Base-by-base conservation (phyloP, 2,329 filamentous ascomycete genomes). In the Neopestalotiopsis rosae region DNA sequence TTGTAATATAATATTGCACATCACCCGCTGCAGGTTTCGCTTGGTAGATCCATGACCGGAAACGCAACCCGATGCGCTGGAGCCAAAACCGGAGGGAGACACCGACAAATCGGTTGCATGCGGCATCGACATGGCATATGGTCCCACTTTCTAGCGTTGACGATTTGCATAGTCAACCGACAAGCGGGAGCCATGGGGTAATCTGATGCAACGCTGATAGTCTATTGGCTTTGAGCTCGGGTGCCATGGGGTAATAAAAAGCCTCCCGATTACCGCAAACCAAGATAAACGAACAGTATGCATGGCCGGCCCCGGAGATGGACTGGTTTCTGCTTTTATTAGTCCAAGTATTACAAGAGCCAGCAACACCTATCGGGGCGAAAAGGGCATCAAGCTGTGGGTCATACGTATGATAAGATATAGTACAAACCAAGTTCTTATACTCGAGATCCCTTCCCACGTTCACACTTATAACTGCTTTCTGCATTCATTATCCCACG, bases 121-220 rank as follows among this genome's bases (percentile, higher is more conserved):
- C 49, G 49, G 49, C 20, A 24, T 59, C 24, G 13, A 59, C 57
- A 59, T 20, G 5, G 30, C 20, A 62, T 20, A 62, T 6, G 59
- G 32, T 59, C 10, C 57, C 57, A 59, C 57, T 59, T 32, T 34
- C 30, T 59, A 52, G 45, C n/a, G 17, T 59, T n/a, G 30, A 30
- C 24, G 20, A 59, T 32, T 28, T 59, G 57, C 57, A 59, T 59
- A 59, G 57, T 59, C 57, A n/a, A 59, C 13, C 57, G 20, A 59
- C 57, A 59, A 5, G 4, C 57, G 24, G 7, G 45, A 52, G 30
- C 57, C 57, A 32, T 59, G 57, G 57, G 28, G 30, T 52, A 52
- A 52, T 52, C 9, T 52, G 45, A 52, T 52, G 45, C 45, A 52
- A n/a, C n/a, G 20, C 45, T 10, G 6, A 24, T 7, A 52, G 17